A percentile compares a stretch with the other conserved stretches of the same genome.
Evolutionary conservation across 192 early-diverging fungal species (phyloP).

Genomic region (Coemansia nantahalensis): DNA sequence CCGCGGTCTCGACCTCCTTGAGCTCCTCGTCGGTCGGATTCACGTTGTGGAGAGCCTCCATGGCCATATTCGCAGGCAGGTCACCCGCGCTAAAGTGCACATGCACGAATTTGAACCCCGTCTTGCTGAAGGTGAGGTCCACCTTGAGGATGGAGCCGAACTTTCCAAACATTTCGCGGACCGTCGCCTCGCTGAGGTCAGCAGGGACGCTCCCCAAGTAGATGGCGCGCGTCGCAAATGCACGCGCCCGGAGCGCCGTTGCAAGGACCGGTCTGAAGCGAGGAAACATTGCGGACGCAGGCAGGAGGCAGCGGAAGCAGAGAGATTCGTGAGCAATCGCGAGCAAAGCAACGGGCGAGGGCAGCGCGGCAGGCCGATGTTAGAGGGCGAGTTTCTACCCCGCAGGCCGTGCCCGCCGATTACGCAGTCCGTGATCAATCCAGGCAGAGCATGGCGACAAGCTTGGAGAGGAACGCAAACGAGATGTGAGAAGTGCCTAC

Average conservation of each 20-base stretch:
- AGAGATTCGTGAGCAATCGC: neutral
- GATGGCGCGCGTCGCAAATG: conserved; percentile 17
- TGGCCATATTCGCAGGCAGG: conserved; percentile 13
- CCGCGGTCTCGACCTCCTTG: conserved; percentile 8
- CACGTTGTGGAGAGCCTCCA: neutral
- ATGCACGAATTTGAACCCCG: conserved; percentile 23
- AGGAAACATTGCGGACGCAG: conserved; percentile 18
- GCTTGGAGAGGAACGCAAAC: too few relatives aligned
- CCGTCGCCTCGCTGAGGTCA: neutral
- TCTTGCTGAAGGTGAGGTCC: conserved; percentile 1
- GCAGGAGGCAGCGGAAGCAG: neutral
- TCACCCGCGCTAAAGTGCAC: conserved; percentile 34
- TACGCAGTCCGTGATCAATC: too few relatives aligned
- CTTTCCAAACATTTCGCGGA: conserved; percentile 21
- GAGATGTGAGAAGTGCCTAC: too few relatives aligned
- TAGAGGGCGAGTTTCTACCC: too few relatives aligned
- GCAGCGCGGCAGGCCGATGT: too few relatives aligned
- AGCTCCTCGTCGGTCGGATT: conserved; percentile 25
- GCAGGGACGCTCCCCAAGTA: conserved; percentile 30
- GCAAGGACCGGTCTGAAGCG: conserved; percentile 8
- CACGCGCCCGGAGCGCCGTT: conserved; percentile 10
- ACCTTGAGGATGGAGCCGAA: conserved; percentile 32
- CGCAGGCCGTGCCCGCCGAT: too few relatives aligned
- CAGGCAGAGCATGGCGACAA: too few relatives aligned
- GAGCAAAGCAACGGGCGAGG: too few relatives aligned